Base-by-base conservation (phyloP, 345 rosid genomes). In the Kandelia obovata region DNA sequence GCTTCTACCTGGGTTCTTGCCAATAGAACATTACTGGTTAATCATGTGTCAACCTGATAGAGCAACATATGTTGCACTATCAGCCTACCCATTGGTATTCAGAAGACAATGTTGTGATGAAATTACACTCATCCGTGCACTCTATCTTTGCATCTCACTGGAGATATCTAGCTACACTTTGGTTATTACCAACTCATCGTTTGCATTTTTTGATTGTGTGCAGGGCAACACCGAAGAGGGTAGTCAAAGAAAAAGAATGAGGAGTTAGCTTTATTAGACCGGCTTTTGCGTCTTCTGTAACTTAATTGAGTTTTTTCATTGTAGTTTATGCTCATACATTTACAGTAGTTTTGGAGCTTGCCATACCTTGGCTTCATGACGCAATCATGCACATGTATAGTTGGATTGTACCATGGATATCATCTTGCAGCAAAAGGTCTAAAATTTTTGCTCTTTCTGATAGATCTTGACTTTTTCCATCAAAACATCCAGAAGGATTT, bases 161-260 rank as follows among this genome's bases (percentile, higher is more conserved):
- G 49, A 15, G 49, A 13, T 43, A 5, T 15, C 17, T 43, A 43
- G 17, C 49, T 43, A 43, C 47, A 10, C 49, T 15, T 13, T 43
- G 17, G 16, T 43, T 43, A 43, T 43, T 43, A 43, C 49, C 19
- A 43, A 43, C 49, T 43, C 13, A 43, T 15, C 1, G 23, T 23
- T 56, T 56, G 5, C 9, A 27, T 28, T 62, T 30, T 63, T 53
- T 62, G 23, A 39, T 34, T 17, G 49, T 57, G 74, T 83, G 81
- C 96, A 92, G 99, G 96, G 83, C 66, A 75, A 71, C 73, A 52
- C 73, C n/a, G 92, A 91, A 73, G 93, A 85, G 78, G 87, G 88
- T 74, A 87, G 84, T 81, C 92, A 83, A 66, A 87, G 89, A 76
- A 92, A 87, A 76, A 72, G 84, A 72, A 64, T 87, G 84, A 83